Evolutionary conservation across 2,329 filamentous ascomycete genomes (phyloP).

Genomic region (Anisogramma anomala): DNA sequence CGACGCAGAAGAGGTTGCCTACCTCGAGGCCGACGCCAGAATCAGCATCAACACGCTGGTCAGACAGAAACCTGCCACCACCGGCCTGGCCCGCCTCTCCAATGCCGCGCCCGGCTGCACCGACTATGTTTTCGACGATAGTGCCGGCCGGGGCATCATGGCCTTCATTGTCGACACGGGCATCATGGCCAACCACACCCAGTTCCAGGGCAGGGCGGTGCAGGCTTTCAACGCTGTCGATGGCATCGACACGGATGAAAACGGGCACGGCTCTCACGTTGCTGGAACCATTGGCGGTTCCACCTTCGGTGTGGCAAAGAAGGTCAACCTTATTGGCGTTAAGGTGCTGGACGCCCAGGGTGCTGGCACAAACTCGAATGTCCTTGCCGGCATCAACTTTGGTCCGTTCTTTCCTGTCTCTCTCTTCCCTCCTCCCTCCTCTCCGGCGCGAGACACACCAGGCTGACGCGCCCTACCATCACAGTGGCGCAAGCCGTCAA

Average conservation of each 20-base stretch:
- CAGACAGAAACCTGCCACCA: conserved; percentile 41
- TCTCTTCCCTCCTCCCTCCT: not conserved
- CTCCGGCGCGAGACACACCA: not conserved
- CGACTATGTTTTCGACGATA: conserved; percentile 41
- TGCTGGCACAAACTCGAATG: conserved; percentile 35
- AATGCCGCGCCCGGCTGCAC: conserved; percentile 24
- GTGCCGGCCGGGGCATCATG: conserved; percentile 43
- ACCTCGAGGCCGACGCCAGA: conserved; percentile 35
- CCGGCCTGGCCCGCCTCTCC: conserved; percentile 43
- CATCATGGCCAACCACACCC: conserved; percentile 41
- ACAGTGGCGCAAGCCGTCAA: conserved; percentile 35
- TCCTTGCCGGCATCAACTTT: conserved; percentile 50
- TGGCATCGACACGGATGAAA: conserved; percentile 38
- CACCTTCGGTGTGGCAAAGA: conserved; percentile 53
- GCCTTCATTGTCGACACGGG: conserved; percentile 57
- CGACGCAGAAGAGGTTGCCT: conserved; percentile 30
- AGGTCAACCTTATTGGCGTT: conserved; percentile 42
- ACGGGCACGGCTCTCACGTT: conserved; percentile 55
- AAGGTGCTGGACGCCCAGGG: conserved; percentile 47
- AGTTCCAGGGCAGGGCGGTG: conserved; percentile 44
- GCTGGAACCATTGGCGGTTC: conserved; percentile 49
- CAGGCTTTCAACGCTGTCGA: conserved; percentile 43
- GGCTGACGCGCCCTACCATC: not conserved
- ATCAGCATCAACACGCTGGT: conserved; percentile 33
- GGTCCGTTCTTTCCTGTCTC: no score